Base-by-base conservation (phyloP, 2,329 filamentous ascomycete genomes). In the Fusarium ambrosium region DNA sequence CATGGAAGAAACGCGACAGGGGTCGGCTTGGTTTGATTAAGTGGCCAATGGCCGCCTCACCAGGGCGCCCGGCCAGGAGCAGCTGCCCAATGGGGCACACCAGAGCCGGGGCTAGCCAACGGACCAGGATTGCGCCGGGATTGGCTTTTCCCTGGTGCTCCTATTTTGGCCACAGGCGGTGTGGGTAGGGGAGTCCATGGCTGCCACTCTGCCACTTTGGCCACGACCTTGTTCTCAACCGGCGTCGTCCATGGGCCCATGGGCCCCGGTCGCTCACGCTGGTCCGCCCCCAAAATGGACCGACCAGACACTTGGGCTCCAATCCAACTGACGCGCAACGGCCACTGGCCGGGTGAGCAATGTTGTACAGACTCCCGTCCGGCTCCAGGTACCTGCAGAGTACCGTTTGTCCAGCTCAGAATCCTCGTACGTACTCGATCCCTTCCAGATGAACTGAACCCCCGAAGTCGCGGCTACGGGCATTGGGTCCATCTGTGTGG, bases 1-100 rank as follows among this genome's bases (percentile, higher is more conserved):
- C 85, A 88, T 87, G 85, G 85, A 82, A 85, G 83, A 86, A 86
- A 86, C 82, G 84, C 85, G 86, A 87, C 84, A 86, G 82, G 86
- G 86, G 79, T 80, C 78, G 75, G 79, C 82, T 83, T 84, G 82
- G 84, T 85, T 84, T 85, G 83, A 89, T 88, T 85, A 86, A 85
- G 80, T 82, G 83, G 77, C 87, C 87, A 89, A 89, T 89, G 82
- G 84, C 79, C 78, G 80, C 70, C 66, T 74, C 75, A 78, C 66
- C 73, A 77, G 69, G 75, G 82, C 81, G 81, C 81, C 82, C 83
- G 83, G 84, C 82, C 81, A 82, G 84, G 82, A 82, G 79, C 79
- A 82, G 78, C 81, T 86, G 84, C 86, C 88, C 85, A 88, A 89
- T 87, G 78, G 80, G 84, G 86, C 81, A 86, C 81, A 81, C 77